Evolutionary conservation across 2,329 filamentous ascomycete species (phyloP).

Genomic region (Bipolaris victoriae): DNA sequence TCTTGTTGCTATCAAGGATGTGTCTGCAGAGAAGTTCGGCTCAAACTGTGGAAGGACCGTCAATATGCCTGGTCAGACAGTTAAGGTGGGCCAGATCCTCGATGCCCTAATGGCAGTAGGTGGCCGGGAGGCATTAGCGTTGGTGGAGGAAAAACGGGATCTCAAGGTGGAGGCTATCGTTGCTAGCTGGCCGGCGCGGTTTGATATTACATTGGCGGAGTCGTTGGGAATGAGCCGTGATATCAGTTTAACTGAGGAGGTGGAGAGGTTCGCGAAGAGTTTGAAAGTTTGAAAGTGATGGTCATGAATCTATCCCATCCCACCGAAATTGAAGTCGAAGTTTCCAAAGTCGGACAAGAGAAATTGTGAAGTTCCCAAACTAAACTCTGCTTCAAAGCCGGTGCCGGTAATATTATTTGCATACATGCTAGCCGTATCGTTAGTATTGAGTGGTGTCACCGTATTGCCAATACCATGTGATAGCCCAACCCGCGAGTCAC

Average conservation of each 20-base stretch:
- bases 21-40: background rate
- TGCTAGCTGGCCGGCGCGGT: background rate
- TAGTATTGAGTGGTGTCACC: background rate
- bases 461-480: background rate
- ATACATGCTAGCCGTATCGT: background rate
- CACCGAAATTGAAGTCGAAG: background rate
- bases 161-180: background rate
- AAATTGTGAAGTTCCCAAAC: background rate
- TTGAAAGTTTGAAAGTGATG: background rate
- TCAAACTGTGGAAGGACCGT: background rate
- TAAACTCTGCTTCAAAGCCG: background rate
- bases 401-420: background rate
- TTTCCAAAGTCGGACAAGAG: background rate
- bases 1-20: background rate
- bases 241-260: background rate
- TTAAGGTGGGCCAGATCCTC: background rate
- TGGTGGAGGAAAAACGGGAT: background rate
- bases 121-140: background rate
- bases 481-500: background rate
- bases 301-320: background rate
- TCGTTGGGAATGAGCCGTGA: background rate
- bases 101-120: background rate
- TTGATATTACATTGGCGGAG: background rate
- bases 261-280: background rate
- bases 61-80: background rate